These are phyloP conservation scores for Fagus sylvatica DNA, from an alignment of 306 rosid species.

Conservation along the genomic window DNA sequence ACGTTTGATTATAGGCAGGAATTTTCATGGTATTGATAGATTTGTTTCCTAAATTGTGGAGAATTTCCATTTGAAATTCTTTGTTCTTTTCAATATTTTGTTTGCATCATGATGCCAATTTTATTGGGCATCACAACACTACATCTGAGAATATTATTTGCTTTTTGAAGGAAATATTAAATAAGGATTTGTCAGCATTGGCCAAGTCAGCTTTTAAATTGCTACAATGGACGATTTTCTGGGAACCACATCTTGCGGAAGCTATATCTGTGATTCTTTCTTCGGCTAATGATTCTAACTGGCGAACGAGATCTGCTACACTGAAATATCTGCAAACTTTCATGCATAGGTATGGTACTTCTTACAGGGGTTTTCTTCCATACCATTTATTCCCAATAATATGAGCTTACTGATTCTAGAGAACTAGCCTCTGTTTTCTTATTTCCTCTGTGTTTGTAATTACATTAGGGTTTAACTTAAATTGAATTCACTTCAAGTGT, in stretches of 20 bases:
- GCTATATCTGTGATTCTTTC: constrained; percentile 79
- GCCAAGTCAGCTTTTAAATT: constrained; percentile 91
- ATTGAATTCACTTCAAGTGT: not conserved
- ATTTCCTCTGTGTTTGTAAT: not conserved
- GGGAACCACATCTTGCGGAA: constrained; percentile 82
- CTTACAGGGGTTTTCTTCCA: constrained; percentile 24
- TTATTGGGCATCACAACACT: constrained; percentile 17
- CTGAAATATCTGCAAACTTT: constrained; percentile 85
- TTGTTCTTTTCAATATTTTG: constrained; percentile 12
- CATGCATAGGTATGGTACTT: constrained; percentile 78
- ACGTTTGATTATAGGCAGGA: not conserved
- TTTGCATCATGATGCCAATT: not conserved
- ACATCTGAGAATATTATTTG: constrained; percentile 32
- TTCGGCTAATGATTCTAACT: constrained; percentile 83
- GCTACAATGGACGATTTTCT: constrained; percentile 84
- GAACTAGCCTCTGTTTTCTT: not conserved
- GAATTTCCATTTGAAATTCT: constrained; percentile 5
- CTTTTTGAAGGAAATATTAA: constrained; percentile 82
- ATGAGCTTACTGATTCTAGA: constrained; percentile 16
- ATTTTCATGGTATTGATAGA: constrained; percentile 1
- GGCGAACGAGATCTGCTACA: constrained; percentile 93
- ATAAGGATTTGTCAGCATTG: constrained; percentile 88
- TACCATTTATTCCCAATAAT: constrained; percentile 13
- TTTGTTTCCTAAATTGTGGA: not conserved
- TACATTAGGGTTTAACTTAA: not conserved